Percentiles rank a stretch among this genome's conserved stretches.
These are phyloP conservation scores for Hortaea werneckii DNA, from an alignment of 2,329 filamentous ascomycete species.

Conservation along the genomic window DNA sequence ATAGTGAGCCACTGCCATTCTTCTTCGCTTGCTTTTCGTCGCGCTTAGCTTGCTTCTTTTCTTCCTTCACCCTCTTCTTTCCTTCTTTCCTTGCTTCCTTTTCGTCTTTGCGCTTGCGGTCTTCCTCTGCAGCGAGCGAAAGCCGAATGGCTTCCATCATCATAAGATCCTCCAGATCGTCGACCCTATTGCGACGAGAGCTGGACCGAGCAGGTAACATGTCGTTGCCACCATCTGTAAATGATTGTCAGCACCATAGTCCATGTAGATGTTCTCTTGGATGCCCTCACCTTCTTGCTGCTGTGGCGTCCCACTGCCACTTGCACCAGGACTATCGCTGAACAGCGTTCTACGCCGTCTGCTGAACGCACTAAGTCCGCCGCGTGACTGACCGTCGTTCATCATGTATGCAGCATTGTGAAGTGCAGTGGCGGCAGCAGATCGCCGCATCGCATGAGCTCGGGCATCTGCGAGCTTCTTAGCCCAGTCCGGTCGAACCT, in stretches of 20 bases:
- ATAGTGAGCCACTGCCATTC: conserved; percentile 47
- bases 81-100: conserved; percentile 72
- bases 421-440: conserved; percentile 84
- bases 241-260: conserved; percentile 8
- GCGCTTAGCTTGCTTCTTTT: conserved; percentile 55
- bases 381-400: conserved; percentile 18
- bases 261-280: conserved; percentile 1
- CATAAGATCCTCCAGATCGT: conserved; percentile 96
- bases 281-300: conserved; percentile 20
- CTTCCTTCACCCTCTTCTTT: conserved; percentile 76
- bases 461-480: conserved; percentile 78
- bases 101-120: conserved; percentile 75
- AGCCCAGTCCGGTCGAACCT: conserved; percentile 87
- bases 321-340: conserved; percentile 35
- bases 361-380: conserved; percentile 34
- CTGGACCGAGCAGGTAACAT: conserved; percentile 35
- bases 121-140: conserved; percentile 86
- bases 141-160: conserved; percentile 91
- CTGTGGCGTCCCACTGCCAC: conserved; percentile 36
- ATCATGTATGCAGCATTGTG: conserved; percentile 93
- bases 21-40: conserved; percentile 59
- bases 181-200: conserved; percentile 55
- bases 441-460: conserved; percentile 72
- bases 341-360: conserved; percentile 45
- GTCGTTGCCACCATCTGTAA: conserved; percentile 21